Conservation (phyloP, 2,329 filamentous ascomycete genomes). For the Microcyclosporella mali region DNA sequence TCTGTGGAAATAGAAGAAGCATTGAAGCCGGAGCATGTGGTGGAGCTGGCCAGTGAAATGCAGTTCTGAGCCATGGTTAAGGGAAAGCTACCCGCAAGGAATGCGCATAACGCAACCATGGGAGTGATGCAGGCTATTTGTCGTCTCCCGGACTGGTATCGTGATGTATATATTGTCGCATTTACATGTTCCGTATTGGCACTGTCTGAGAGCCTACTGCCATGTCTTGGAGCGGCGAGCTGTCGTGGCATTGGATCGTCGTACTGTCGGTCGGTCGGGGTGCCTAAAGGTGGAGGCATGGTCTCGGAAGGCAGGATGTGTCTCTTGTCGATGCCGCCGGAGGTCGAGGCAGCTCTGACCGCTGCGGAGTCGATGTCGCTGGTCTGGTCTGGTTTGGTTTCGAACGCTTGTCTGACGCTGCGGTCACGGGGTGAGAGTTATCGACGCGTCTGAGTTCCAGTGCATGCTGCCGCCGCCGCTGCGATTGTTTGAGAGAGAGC, state of each 20-base stretch:
- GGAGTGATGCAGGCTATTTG: constrained; percentile 10
- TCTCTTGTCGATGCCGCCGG: too few species aligned
- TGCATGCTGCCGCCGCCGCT: too few species aligned
- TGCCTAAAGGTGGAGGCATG: too few species aligned
- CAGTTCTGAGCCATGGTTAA: constrained; percentile 44
- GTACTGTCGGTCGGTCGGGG: too few species aligned
- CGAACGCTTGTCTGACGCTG: too few species aligned
- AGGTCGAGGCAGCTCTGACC: too few species aligned
- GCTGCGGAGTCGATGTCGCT: too few species aligned
- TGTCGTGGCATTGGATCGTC: constrained; percentile 6
- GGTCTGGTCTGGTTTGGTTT: too few species aligned
- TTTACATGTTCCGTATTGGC: constrained; percentile 5
- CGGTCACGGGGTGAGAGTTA: too few species aligned
- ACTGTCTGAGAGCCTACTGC: not conserved
- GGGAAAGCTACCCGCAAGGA: constrained; percentile 23
- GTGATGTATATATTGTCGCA: constrained; percentile 10
- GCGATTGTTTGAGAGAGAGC: too few species aligned
- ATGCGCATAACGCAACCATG: constrained; percentile 14
- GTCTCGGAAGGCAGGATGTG: too few species aligned
- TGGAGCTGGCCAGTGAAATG: constrained; percentile 65
- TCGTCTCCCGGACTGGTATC: constrained; percentile 7
- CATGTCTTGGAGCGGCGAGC: not conserved
- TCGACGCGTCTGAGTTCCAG: too few species aligned
- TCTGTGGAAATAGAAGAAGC: constrained; percentile 65
- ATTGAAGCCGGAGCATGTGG: constrained; percentile 65